Conservation (phyloP, 148 eudicot genomes). For the Cornus kousa region DNA sequence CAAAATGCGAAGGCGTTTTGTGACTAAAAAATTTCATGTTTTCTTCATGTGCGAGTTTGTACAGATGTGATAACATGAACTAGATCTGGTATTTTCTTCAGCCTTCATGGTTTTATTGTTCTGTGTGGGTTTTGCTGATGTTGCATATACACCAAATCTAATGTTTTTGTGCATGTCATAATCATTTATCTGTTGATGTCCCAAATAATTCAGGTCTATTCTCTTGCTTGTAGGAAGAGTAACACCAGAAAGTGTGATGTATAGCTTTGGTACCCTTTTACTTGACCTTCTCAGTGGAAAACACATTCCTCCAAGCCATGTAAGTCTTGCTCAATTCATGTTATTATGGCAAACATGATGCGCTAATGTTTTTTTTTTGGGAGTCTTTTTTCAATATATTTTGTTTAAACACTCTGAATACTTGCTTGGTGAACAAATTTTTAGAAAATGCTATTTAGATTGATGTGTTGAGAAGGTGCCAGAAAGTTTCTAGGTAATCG, state of each 20-base stretch:
- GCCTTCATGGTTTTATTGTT: neutral
- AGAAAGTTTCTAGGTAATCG: no score
- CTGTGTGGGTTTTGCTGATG: neutral
- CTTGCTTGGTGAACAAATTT: no score
- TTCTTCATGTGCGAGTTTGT: neutral
- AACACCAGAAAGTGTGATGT: constrained; percentile 92
- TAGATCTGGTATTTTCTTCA: neutral
- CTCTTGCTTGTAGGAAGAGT: constrained; percentile 64
- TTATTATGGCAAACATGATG: constrained; percentile 1
- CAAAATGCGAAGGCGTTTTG: neutral
- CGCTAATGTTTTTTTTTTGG: neutral
- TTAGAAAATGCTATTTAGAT: no score
- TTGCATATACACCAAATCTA: neutral
- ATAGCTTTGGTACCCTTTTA: constrained; percentile 94
- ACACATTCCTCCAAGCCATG: constrained; percentile 87
- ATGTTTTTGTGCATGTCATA: constrained; percentile 3
- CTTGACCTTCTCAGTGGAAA: constrained; percentile 95
- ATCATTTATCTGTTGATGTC: neutral
- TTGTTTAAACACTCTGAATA: no score
- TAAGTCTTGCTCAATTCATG: constrained; percentile 22
- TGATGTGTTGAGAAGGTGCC: no score
- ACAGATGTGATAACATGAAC: neutral
- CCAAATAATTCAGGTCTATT: neutral
- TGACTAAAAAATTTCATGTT: neutral
- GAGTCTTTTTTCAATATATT: no score